Evolutionary conservation across 139 green algal species (phyloP), one percentile per base, ranked within the genome.

Genomic region (Deuterostichococcus epilithicus): DNA sequence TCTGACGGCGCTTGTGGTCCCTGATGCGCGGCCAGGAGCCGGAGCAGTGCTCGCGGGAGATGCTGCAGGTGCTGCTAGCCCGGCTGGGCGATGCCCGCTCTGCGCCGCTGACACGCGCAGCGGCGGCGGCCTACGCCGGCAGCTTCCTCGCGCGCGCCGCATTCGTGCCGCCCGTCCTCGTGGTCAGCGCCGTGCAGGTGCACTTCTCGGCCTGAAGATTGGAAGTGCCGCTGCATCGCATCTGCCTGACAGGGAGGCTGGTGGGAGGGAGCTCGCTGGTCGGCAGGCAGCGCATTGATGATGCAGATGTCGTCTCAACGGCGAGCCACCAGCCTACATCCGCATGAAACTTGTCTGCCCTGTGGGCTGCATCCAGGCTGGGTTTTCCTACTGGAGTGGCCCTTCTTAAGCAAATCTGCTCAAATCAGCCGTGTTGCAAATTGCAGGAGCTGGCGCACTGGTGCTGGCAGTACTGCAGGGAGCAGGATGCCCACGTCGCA

Each of bases 101-200:
- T 72, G 77, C 90, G 2, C 68, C 82, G n/a, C 90, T 93, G 74
- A 89, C 88, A 1, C 87, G 92, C 37, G 74, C 80, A 30, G 91
- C 93, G 0, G 88, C 79, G 39, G 93, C 91, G 0, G 94, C 93
- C 2, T 97, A 97, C 78, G 79, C 94, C 23, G 93, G 89, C 13
- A 92, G 82, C 77, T 98, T 98, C 86, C 83, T 97, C 1, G 93
- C 94, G 0, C 86, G 94, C 0, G 90, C 87, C 0, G 81, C 83
- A 5, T 89, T 90, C 59, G 71, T 92, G 66, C 80, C 93, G 0
- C 74, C 87, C 32, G 10, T 22, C 5, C 35, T 91, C n/a, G 85
- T 93, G 10, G 77, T 93, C 8, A 78, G 83, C 2, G 75, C 80
- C 34, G 70, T 93, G 13, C 52, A 82, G 66, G 78, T 84, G 52